Base-by-base conservation (phyloP, 208 protist genomes). In the Leishmania guyanensis region DNA sequence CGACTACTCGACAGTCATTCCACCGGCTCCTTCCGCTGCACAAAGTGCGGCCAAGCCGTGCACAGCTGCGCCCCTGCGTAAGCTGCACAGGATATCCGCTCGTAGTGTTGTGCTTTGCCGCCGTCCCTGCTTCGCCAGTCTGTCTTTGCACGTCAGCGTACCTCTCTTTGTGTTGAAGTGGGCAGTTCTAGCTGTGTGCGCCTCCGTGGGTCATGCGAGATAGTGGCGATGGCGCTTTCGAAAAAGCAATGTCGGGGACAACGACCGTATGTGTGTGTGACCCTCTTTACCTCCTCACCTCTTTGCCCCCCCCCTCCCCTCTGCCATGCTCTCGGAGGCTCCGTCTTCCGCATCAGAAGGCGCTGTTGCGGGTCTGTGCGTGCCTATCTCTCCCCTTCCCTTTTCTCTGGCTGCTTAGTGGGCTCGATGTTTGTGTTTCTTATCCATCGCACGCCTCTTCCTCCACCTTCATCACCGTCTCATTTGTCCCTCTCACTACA, bases 21-120 rank as follows among this genome's bases (percentile, higher is more conserved):
- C 2, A 78, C 85, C 0, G 91, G 90, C 22, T 95, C 95, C 5
- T 98, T 98, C 71, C 89, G 90, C 3, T 98, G 95, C 79, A 81
- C 88, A 36, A 84, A 82, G 53, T 98, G 95, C 65, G 92, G 91
- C 5, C 82, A 89, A 43, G 79, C 86, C 8, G 92, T 98, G 53
- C 87, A 95, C 76, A 84, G 73, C 77, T 92, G 85, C 70, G 22
- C 70, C 43, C 84, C 92, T 1, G 89, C 88, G 17, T 92, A 87
- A 51, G 51, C 50, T 46, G 46, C 69, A 74, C 33, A 14, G 22
- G 46, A 22, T 54, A 10, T 10, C 60, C n/a, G 48, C 69, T 26
- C 17, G 20, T 74, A 0, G 69, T 54, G 69, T 17, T 50, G 26
- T 54, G 46, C 46, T 5, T 29, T 46, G 65, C 65, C 36, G 65